phyloP scores from a whole-genome alignment of 108 stramenopile genomes.

The Phaeodactylum tricornutum region DNA sequence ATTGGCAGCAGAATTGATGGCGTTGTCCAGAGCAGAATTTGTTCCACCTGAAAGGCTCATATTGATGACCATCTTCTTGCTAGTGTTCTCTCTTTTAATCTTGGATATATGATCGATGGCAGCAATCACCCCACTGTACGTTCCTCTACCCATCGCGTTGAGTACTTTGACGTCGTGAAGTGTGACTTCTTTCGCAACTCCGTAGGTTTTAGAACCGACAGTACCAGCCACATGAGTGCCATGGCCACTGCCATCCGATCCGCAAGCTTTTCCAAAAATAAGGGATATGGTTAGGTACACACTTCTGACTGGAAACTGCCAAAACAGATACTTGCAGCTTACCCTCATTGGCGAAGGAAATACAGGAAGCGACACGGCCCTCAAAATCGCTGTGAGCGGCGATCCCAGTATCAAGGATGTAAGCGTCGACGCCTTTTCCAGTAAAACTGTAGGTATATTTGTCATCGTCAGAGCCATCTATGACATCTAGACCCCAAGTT shows the following conservation, averaged over 20 bases:
- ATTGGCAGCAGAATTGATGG: constrained; percentile 13
- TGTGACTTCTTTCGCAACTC: constrained; percentile 2
- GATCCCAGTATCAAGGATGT: neutral
- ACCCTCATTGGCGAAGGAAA: neutral
- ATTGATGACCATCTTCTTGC: constrained; percentile 33
- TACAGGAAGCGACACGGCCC: neutral
- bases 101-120: neutral
- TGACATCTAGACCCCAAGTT: neutral
- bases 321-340: no score
- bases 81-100: neutral
- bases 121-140: neutral
- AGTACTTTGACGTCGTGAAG: neutral
- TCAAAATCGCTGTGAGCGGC: neutral
- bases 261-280: no score
- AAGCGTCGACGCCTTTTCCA: neutral
- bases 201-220: neutral
- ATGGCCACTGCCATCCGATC: neutral
- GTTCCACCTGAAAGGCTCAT: constrained; percentile 33
- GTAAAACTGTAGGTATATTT: neutral
- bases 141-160: neutral
- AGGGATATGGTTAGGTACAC: no score
- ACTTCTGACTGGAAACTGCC: no score
- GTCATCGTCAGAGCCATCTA: neutral
- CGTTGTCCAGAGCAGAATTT: constrained; percentile 1
- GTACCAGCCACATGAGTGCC: constrained; percentile 10